Percentiles rank a stretch among this genome's conserved stretches.
Evolutionary conservation across 768 basidiomycete species (phyloP).

Genomic region (Leccinum imitatum): DNA sequence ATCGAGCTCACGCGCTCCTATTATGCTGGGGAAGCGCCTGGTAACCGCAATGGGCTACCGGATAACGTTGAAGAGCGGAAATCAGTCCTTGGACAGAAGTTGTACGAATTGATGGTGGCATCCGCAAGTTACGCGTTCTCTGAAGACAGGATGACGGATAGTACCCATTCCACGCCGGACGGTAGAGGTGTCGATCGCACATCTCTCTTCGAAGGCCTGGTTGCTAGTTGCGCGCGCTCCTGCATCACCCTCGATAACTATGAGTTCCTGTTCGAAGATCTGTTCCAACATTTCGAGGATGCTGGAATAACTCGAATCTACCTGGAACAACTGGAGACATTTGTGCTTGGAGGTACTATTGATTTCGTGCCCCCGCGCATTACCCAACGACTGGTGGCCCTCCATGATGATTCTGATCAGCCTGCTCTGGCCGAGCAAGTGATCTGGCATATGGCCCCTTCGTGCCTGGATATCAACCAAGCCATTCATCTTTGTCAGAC

Average conservation of each 20-base stretch:
- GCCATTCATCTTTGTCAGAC: slow-evolving; percentile 82
- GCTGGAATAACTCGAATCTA: slow-evolving; percentile 84
- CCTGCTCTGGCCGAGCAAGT: slow-evolving; percentile 81
- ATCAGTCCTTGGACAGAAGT: slow-evolving; percentile 66
- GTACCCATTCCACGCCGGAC: slow-evolving; percentile 77
- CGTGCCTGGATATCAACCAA: slow-evolving; percentile 91
- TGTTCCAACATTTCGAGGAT: slow-evolving; percentile 87
- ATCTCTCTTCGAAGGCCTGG: slow-evolving; percentile 84
- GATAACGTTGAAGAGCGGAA: slow-evolving; percentile 56
- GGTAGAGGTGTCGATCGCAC: slow-evolving; percentile 93
- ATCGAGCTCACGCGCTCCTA: slow-evolving; percentile 85
- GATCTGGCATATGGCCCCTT: slow-evolving; percentile 95
- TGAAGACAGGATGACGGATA: slow-evolving; percentile 90
- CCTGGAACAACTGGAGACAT: slow-evolving; percentile 76
- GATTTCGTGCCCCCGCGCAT: slow-evolving; percentile 81
- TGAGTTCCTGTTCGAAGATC: slow-evolving; percentile 90
- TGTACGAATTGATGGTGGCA: slow-evolving; percentile 82
- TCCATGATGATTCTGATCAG: slow-evolving; percentile 70
- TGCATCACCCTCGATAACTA: slow-evolving; percentile 78
- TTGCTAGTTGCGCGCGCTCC: slow-evolving; percentile 72
- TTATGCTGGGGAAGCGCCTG: slow-evolving; percentile 75
- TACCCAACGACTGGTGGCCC: slow-evolving; percentile 76
- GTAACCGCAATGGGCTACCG: slow-evolving; percentile 86
- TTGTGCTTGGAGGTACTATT: slow-evolving; percentile 74
- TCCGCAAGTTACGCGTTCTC: slow-evolving; percentile 91